phyloP scores from a whole-genome alignment of 768 basidiomycete genomes.

The Naganishia vaughanmartiniae region DNA sequence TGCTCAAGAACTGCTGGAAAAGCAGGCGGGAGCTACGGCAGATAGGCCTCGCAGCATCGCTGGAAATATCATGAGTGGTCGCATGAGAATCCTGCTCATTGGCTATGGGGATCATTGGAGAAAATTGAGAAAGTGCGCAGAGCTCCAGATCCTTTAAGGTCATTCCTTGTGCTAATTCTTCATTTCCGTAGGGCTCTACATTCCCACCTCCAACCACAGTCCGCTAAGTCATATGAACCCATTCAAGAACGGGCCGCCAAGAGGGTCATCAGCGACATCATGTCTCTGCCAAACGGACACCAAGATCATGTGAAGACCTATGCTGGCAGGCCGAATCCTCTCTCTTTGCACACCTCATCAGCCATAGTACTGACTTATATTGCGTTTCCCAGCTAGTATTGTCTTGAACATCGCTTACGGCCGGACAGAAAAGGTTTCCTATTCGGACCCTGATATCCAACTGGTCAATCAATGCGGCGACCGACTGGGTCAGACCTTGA shows the following conservation, averaged over 20 bases:
- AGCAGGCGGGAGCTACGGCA: conserved; percentile 8
- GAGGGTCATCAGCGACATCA: conserved; percentile 40
- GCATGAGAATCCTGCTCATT: conserved; percentile 17
- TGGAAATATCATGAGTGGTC: conserved; percentile 15
- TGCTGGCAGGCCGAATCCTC: neutral
- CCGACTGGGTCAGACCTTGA: conserved; percentile 53
- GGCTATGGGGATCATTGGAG: conserved; percentile 21
- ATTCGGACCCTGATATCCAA: conserved; percentile 50
- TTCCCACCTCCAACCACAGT: conserved; percentile 62
- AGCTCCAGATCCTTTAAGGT: neutral
- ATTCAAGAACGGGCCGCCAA: conserved; percentile 56
- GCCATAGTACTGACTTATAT: neutral
- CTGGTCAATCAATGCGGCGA: conserved; percentile 51
- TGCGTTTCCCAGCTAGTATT: neutral
- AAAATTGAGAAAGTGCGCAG: conserved; percentile 3
- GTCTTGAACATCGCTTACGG: conserved; percentile 18
- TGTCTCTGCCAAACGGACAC: conserved; percentile 1
- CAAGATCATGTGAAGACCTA: conserved; percentile 22
- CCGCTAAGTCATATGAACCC: conserved; percentile 57
- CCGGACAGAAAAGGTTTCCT: conserved; percentile 19
- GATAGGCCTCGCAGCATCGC: conserved; percentile 19
- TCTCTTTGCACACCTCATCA: neutral
- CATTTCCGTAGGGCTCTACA: conserved; percentile 58
- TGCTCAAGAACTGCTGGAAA: conserved; percentile 17
- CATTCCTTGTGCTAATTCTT: neutral